Evolutionary conservation across 78 protist genomes (phyloP), one percentile per base, ranked within the genome.

Genomic region (Guillardia theta): DNA sequence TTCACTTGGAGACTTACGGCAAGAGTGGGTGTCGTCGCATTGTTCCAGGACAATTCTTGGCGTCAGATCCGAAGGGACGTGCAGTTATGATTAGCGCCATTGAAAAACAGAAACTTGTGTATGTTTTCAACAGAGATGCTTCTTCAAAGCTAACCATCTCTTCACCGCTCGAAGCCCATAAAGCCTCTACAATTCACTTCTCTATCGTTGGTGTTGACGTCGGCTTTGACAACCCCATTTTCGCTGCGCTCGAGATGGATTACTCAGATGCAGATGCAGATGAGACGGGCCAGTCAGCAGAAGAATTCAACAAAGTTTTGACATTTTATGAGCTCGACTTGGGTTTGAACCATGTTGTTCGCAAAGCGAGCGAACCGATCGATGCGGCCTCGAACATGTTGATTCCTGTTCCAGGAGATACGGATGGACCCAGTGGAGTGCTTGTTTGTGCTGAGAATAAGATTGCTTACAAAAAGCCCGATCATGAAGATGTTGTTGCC

Each of bases 121-220:
- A 98, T 64, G 94, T 98, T 24, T 77, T 99, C 64, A 98, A 97
- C 93, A 94, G 99, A 37, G 99, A 99, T 95, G 76, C 96, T 30
- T 48, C 95, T 27, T 96, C 97, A 37, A 83, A 92, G 33, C 92
- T 98, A 36, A 70, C 83, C 97, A 98, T 21, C 96, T 98, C 48
- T 33, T 98, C 99, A 54, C 99, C 99, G 36, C 96, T 99, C 41
- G 99, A 99, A 93, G 99, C 99, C 39, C 99, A 99, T 95, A 97
- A 96, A 93, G 6, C 97, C 62, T 33, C 93, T 94, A 95, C 98
- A 10, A 39, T 99, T 5, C 2, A 96, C 33, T 98, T 96, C 47
- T 50, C 93, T 37, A 36, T 97, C 83, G 92, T 94, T 19, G 99
- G 99, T 46, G 95, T 99, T 8, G 99, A 99, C 95, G 99, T 98